Conservation (phyloP, 1,284 basidiomycete genomes). For the Neonothopanus nambi region DNA sequence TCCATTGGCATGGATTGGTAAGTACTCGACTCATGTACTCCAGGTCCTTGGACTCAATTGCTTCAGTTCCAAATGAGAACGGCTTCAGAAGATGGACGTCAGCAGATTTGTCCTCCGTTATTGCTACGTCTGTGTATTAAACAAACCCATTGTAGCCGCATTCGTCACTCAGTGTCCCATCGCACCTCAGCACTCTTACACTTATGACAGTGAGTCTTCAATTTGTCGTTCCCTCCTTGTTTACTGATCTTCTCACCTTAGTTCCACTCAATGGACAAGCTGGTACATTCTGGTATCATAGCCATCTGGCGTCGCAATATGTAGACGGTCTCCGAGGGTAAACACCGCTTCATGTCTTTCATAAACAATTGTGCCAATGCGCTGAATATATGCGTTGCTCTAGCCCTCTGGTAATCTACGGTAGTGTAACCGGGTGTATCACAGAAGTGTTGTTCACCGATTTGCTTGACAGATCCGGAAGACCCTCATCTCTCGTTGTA, state of each 20-base stretch:
- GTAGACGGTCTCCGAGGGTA: constrained; percentile 13
- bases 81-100: constrained; percentile 22
- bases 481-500: constrained; percentile 14
- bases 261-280: constrained; percentile 24
- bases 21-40: constrained; percentile 3
- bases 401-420: background rate
- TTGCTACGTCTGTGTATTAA: constrained; percentile 20
- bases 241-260: too few species aligned
- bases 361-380: constrained; percentile 15
- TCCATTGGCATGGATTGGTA: too few species aligned
- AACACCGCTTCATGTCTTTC: background rate
- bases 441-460: background rate
- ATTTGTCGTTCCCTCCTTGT: too few species aligned
- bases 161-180: constrained; percentile 47
- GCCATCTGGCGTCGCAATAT: constrained; percentile 22
- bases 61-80: background rate
- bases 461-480: constrained; percentile 13
- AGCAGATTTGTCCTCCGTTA: constrained; percentile 28
- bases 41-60: background rate
- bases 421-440: background rate
- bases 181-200: constrained; percentile 42
- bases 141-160: constrained; percentile 27
- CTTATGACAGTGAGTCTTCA: too few species aligned
- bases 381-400: constrained; percentile 17
- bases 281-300: constrained; percentile 41